phyloP scores from a whole-genome alignment of 1,139 yeast genomes.

The Nakaseomyces kungkrabaensis region DNA sequence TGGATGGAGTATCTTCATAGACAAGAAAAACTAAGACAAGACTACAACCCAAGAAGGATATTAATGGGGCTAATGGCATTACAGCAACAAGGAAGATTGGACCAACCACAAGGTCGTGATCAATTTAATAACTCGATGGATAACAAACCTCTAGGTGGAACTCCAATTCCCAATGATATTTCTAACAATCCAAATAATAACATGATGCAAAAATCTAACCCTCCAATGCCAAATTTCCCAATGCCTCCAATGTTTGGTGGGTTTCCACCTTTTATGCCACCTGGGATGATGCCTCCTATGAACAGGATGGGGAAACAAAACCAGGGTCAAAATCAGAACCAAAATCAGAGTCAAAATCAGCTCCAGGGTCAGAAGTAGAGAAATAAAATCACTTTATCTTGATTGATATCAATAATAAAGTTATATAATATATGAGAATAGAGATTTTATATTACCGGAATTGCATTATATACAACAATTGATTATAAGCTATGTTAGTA shows the following conservation, averaged over 20 bases:
- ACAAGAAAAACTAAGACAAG: slow-evolving; percentile 74
- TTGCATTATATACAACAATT: background rate
- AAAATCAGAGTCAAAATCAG: slow-evolving; percentile 3
- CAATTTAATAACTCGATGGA: background rate
- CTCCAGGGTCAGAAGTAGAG: background rate
- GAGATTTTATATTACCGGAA: too few relatives aligned
- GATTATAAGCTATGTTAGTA: background rate
- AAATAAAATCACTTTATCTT: background rate
- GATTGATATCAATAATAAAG: too few relatives aligned
- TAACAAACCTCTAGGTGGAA: slow-evolving; percentile 1
- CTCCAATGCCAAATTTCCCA: slow-evolving; percentile 16
- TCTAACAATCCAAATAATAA: slow-evolving; percentile 6
- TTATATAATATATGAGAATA: too few relatives aligned
- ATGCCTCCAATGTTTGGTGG: slow-evolving; percentile 35
- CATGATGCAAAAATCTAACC: slow-evolving; percentile 3
- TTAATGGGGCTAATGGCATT: slow-evolving; percentile 35
- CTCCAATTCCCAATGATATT: slow-evolving; percentile 5
- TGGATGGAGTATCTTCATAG: slow-evolving; percentile 91
- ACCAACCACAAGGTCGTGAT: slow-evolving; percentile 8
- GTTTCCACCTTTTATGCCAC: slow-evolving; percentile 29
- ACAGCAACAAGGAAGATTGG: slow-evolving; percentile 30
- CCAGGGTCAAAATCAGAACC: slow-evolving; percentile 9
- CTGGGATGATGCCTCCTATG: slow-evolving; percentile 30
- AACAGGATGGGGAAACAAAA: slow-evolving; percentile 10
- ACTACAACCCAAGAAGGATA: slow-evolving; percentile 51